phyloP scores from a whole-genome alignment of 176 grass and related monocot genomes.

The Aegilops umbellulata region DNA sequence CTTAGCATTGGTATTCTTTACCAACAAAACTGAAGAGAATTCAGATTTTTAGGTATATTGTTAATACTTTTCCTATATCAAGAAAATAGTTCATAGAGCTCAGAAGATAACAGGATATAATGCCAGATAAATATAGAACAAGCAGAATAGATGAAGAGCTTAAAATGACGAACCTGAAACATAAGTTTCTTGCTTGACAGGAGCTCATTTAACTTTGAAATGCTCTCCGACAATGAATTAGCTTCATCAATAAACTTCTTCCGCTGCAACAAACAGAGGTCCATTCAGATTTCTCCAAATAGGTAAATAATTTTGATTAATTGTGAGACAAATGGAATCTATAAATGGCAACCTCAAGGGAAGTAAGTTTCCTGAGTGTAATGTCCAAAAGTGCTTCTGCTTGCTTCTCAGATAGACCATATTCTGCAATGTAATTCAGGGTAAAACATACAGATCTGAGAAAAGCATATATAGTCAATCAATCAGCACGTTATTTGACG shows the following conservation, averaged over 20 bases:
- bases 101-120: background rate
- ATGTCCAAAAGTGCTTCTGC: conserved; percentile 92
- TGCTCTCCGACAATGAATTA: conserved; percentile 54
- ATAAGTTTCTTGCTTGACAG: conserved; percentile 90
- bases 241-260: conserved; percentile 95
- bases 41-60: background rate
- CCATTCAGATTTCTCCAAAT: background rate
- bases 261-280: conserved; percentile 58
- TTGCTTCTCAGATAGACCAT: conserved; percentile 79
- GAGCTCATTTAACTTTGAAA: conserved; percentile 90
- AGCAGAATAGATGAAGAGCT: conserved; percentile 19
- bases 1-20: conserved; percentile 17
- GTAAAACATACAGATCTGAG: conserved; percentile 18
- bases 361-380: conserved; percentile 87
- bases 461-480: background rate
- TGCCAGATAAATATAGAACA: conserved; percentile 14
- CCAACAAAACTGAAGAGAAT: conserved; percentile 12
- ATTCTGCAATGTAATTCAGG: conserved; percentile 59
- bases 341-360: conserved; percentile 67
- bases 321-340: background rate
- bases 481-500: background rate
- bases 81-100: conserved; percentile 18
- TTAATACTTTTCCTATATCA: background rate
- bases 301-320: conserved; percentile 8
- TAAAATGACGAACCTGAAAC: conserved; percentile 65